Percentiles rank a stretch among this genome's conserved stretches.
Conservation (phyloP, 352 stramenopile genomes). For the Phytopythium litorale region DNA sequence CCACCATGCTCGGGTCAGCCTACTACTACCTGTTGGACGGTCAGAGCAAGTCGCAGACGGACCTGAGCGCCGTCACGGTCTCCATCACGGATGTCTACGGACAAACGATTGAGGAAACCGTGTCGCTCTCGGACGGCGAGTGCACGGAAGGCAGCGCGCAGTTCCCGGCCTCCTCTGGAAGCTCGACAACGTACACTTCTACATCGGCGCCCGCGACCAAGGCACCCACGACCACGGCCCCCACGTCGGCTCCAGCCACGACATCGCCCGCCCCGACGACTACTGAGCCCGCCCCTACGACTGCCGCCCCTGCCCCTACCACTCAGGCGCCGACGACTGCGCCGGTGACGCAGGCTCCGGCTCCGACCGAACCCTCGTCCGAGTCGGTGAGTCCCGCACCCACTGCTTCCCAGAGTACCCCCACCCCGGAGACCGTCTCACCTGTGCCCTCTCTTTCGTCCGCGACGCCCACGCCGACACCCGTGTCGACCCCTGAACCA, state of each 20-base stretch:
- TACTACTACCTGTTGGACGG: constrained; percentile 63
- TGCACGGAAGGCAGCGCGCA: constrained; percentile 37
- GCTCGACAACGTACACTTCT: constrained; percentile 6
- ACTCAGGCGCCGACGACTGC: constrained; percentile 8
- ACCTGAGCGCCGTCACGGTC: constrained; percentile 30
- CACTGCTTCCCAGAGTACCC: constrained; percentile 11
- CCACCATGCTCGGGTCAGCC: constrained; percentile 47
- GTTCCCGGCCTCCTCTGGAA: constrained; percentile 21
- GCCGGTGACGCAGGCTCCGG: constrained; percentile 5
- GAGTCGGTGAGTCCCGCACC: constrained; percentile 23
- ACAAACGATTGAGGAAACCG: constrained; percentile 36
- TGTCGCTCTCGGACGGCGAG: constrained; percentile 30
- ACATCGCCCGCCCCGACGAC: constrained; percentile 6
- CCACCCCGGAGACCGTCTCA: constrained; percentile 7
- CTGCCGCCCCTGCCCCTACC: constrained; percentile 8
- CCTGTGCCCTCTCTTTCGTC: constrained; percentile 2
- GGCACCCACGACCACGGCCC: constrained; percentile 6
- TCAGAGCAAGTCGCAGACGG: constrained; percentile 18
- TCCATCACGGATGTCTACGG: constrained; percentile 41
- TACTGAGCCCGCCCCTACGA: constrained; percentile 7
- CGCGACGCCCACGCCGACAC: constrained; percentile 5
- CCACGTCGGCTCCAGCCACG: constrained; percentile 7
- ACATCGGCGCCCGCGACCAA: constrained; percentile 10
- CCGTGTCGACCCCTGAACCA: constrained; percentile 10
- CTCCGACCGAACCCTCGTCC: constrained; percentile 13